phyloP scores from a whole-genome alignment of 495 filamentous ascomycete genomes.

The Daldinia bambusicola region DNA sequence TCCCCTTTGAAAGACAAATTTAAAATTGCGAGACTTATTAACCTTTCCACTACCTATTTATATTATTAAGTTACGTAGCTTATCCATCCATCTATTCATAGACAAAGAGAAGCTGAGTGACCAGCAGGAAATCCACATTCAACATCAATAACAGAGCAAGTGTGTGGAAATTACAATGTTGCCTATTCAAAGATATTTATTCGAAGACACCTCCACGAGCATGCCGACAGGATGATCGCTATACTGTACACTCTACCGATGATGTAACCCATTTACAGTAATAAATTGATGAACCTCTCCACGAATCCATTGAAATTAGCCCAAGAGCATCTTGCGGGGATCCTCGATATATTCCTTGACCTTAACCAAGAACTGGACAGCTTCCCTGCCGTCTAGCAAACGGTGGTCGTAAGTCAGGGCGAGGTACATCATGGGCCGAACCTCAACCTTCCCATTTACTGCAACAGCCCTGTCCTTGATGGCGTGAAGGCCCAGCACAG shows the following conservation, averaged over 20 bases:
- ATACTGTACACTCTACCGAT: conserved; percentile 38
- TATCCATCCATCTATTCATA: too few species aligned
- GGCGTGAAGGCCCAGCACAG: conserved; percentile 95
- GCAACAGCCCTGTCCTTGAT: conserved; percentile 95
- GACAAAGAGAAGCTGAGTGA: not conserved
- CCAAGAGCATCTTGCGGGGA: conserved; percentile 87
- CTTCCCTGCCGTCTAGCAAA: conserved; percentile 93
- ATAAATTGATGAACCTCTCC: conserved; percentile 6
- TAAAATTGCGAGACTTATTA: not conserved
- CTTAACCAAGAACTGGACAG: conserved; percentile 97
- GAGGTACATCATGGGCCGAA: conserved; percentile 98
- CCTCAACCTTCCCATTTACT: conserved; percentile 90
- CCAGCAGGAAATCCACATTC: not conserved
- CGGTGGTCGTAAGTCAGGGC: conserved; percentile 98
- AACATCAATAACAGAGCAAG: not conserved
- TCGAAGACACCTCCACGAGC: conserved; percentile 8
- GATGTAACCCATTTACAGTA: conserved; percentile 7
- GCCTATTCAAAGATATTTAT: conserved; percentile 20
- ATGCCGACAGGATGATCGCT: conserved; percentile 13
- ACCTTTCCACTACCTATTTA: not conserved
- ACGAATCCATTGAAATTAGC: conserved; percentile 33
- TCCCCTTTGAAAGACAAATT: not conserved
- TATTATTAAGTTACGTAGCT: not conserved
- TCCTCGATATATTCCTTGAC: conserved; percentile 99
- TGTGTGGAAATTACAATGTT: not conserved